Conservation (phyloP, 2,329 filamentous ascomycete genomes). For the Chaetomiaceae sp. region DNA sequence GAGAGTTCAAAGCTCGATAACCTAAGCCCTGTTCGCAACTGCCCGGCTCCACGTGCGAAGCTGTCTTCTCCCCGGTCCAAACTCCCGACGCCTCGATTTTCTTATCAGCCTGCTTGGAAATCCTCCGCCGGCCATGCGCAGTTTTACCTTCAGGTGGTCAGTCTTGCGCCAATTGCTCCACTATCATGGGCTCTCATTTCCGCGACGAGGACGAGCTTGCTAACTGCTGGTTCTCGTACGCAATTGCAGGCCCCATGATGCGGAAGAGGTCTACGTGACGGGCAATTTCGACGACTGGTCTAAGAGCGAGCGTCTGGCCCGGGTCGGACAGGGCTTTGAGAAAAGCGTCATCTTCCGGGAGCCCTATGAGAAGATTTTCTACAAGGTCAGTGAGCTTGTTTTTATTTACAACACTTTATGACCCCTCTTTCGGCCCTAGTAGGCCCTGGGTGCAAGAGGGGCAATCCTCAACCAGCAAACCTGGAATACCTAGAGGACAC, state of each 20-base stretch:
- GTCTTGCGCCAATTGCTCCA: slow-evolving; percentile 25
- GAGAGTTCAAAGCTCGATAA: no score
- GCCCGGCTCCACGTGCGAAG: no score
- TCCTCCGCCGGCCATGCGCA: slow-evolving; percentile 47
- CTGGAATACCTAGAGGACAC: no score
- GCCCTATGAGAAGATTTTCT: slow-evolving; percentile 70
- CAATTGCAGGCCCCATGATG: slow-evolving; percentile 68
- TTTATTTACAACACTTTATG: background rate
- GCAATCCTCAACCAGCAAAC: background rate
- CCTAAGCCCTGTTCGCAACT: no score
- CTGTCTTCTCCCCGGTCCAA: no score
- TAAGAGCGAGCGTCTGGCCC: slow-evolving; percentile 78
- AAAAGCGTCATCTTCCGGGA: slow-evolving; percentile 74
- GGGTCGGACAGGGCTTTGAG: slow-evolving; percentile 67
- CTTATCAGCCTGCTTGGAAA: no score
- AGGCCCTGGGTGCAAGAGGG: no score
- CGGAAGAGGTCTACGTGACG: slow-evolving; percentile 86
- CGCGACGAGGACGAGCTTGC: slow-evolving; percentile 12
- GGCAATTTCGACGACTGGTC: slow-evolving; percentile 94
- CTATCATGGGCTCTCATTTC: slow-evolving; percentile 22
- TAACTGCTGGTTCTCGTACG: slow-evolving; percentile 11
- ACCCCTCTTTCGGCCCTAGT: no score
- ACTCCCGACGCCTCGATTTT: no score
- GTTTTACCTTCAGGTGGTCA: slow-evolving; percentile 68
- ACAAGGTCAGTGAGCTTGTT: slow-evolving; percentile 67